Base-by-base conservation (phyloP, 2,329 filamentous ascomycete species). In the Aspergillus sp. region DNA sequence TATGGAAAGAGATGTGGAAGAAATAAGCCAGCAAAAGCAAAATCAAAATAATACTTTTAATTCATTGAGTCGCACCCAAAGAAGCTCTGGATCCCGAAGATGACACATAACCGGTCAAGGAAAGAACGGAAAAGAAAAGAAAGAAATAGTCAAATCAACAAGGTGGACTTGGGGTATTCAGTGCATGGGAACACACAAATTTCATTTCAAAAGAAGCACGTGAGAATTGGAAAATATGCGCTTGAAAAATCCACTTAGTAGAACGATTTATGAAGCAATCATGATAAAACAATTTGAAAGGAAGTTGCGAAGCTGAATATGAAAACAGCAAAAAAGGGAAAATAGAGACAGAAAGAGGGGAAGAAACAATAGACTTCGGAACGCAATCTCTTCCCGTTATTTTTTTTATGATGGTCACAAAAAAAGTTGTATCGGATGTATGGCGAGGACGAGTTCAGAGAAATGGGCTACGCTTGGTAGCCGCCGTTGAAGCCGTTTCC, bases 401-500 rank as follows among this genome's bases (percentile, higher is more conserved):
- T 12, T 39, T 12, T 39, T 50, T 48, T 40, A 48, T 46, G 47
- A 47, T 50, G 44, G 40, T 41, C 19, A 19, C 19, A 19, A 19
- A 19, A 19, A 48, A 28, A 45, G 34, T 45, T 32, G 19, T 19
- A 19, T 19, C 19, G 19, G 19, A 19, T 19, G 19, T 41, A 34
- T 42, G 33, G 7, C 44, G 47, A 48, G 29, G 35, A 45, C 42
- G 54, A 43, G 44, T 47, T 51, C 42, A 48, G 45, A 34, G 47
- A 41, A 28, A 52, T 29, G 33, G 48, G 52, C 59, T 78, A 82
- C 56, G 75, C 75, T 65, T 80, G 78, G 67, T 81, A 82, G 57
- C 75, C 77, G 56, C 76, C 75, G 30, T 32, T 6, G 60, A 79
- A 81, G 62, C 75, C 76, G 62, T 78, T 79, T 54, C 72, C 71